Conservation (phyloP, 768 basidiomycete genomes). For the Auriscalpium vulgare region DNA sequence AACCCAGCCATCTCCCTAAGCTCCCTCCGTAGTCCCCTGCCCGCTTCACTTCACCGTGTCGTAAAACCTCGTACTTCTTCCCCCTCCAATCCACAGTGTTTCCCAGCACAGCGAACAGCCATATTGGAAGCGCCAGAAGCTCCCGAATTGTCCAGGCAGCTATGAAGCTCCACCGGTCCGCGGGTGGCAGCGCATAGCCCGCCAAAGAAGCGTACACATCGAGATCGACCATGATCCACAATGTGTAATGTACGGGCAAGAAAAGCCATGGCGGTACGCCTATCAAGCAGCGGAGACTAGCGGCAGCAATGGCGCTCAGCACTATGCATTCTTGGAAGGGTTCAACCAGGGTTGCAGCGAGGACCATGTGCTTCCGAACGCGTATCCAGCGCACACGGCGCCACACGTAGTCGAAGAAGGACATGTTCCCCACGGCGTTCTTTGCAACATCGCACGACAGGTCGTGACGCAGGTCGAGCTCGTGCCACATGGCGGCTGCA, state of each 20-base stretch:
- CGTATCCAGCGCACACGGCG: conserved; percentile 94
- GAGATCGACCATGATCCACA: conserved; percentile 76
- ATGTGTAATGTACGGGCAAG: conserved; percentile 47
- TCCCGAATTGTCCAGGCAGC: conserved; percentile 78
- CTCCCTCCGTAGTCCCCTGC: conserved; percentile 5
- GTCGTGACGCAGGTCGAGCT: conserved; percentile 80
- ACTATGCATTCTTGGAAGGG: conserved; percentile 88
- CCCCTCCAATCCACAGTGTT: conserved; percentile 86
- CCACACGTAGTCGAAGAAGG: conserved; percentile 75
- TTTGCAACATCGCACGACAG: conserved; percentile 86
- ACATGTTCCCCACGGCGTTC: conserved; percentile 86
- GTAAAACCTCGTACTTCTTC: conserved; percentile 59
- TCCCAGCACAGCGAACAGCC: conserved; percentile 73
- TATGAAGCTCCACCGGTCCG: conserved; percentile 51
- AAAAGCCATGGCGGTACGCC: conserved; percentile 47
- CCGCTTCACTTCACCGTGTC: conserved; percentile 59
- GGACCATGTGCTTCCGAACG: conserved; percentile 90
- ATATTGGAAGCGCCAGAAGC: conserved; percentile 81
- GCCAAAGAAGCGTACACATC: conserved; percentile 75
- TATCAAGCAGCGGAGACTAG: conserved; percentile 43
- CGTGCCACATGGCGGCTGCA: conserved; percentile 86
- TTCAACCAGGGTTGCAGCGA: conserved; percentile 79
- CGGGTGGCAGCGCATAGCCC: conserved; percentile 47
- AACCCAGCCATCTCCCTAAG: conserved; percentile 11
- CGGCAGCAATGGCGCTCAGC: conserved; percentile 54